These are phyloP conservation scores for Mucuna pruriens DNA, from an alignment of 306 rosid species.

Conservation along the genomic window DNA sequence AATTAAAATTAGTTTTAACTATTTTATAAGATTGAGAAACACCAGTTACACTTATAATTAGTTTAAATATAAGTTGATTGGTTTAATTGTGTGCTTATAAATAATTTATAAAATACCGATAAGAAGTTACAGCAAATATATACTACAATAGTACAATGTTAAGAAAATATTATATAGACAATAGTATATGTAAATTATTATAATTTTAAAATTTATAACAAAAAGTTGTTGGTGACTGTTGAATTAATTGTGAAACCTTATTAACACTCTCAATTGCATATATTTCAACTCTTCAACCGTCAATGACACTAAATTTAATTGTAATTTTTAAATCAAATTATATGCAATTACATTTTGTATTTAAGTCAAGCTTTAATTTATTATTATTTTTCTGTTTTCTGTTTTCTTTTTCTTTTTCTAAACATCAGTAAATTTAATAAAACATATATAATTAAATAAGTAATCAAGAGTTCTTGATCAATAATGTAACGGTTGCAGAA, in stretches of 20 bases:
- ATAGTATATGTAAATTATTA: neutral
- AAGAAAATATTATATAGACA: neutral
- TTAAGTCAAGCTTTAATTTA: neutral
- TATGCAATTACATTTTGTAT: neutral
- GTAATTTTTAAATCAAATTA: neutral
- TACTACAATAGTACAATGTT: too few relatives aligned
- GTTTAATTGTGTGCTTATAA: neutral
- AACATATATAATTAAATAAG: neutral
- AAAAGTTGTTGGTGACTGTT: neutral
- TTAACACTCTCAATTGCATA: neutral
- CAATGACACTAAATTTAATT: neutral
- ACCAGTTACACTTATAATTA: neutral
- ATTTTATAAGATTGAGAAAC: neutral
- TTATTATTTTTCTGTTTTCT: too few relatives aligned
- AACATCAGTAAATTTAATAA: neutral
- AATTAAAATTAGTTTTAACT: neutral
- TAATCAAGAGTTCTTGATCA: neutral
- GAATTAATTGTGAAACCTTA: neutral
- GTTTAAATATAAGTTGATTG: neutral
- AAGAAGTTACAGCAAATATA: neutral
- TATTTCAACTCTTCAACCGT: neutral
- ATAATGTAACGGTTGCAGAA: neutral
- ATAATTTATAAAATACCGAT: neutral
- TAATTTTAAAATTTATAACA: neutral
- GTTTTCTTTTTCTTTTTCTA: too few relatives aligned